Conservation (phyloP, 306 rosid species). For the Trifolium fragiferum region DNA sequence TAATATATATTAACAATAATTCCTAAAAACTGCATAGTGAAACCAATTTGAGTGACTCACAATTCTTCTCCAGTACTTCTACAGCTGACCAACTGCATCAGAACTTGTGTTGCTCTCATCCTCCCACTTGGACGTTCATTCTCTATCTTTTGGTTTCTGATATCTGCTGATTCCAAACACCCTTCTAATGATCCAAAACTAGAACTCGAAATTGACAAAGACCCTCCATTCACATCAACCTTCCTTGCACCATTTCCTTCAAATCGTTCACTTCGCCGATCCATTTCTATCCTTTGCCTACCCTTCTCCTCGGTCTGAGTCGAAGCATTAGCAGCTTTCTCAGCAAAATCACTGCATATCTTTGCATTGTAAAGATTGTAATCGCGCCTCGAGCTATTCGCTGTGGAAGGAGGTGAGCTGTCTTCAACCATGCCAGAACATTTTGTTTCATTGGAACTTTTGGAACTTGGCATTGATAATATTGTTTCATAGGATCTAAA, state of each 20-base stretch:
- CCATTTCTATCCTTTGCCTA: conserved; percentile 40
- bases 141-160: conserved; percentile 48
- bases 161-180: conserved; percentile 37
- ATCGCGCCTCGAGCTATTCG: conserved; percentile 38
- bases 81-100: conserved; percentile 68
- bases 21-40: conserved; percentile 20
- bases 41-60: neutral
- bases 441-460: conserved; percentile 53
- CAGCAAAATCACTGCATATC: conserved; percentile 40
- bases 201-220: conserved; percentile 36
- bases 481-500: conserved; percentile 54
- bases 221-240: conserved; percentile 28
- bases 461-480: conserved; percentile 52
- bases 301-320: conserved; percentile 61
- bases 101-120: conserved; percentile 57
- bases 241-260: conserved; percentile 34
- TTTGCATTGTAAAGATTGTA: conserved; percentile 51
- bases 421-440: conserved; percentile 47
- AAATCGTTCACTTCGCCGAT: conserved; percentile 36
- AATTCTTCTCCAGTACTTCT: conserved; percentile 21
- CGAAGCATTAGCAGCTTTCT: conserved; percentile 47
- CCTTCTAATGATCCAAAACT: conserved; percentile 40
- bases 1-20: no score
- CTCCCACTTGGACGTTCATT: conserved; percentile 56
- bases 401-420: conserved; percentile 33